These are phyloP conservation scores for Pulveroboletus ravenelii DNA, from an alignment of 768 basidiomycete species.

Conservation along the genomic window DNA sequence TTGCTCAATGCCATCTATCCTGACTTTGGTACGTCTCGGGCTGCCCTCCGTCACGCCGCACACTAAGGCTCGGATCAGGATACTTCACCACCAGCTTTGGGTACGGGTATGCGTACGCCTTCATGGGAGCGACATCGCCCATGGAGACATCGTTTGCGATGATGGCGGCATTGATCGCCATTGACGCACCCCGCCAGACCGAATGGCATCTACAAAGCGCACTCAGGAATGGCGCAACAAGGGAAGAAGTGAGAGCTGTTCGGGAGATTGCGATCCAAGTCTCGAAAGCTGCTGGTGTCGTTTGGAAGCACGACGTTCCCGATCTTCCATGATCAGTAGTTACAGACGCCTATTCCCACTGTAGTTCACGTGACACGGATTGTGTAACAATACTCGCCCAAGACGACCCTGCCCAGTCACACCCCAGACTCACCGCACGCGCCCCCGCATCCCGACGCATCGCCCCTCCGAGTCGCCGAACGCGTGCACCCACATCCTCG, in stretches of 20 bases:
- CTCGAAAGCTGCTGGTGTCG: constrained; percentile 42
- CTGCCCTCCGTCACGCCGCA: background rate
- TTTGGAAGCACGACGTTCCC: constrained; percentile 52
- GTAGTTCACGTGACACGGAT: constrained; percentile 16
- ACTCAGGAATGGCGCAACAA: constrained; percentile 47
- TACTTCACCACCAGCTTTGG: constrained; percentile 51
- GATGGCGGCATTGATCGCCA: constrained; percentile 57
- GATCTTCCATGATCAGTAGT: constrained; percentile 20
- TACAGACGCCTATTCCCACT: too few species aligned
- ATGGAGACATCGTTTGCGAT: constrained; percentile 57
- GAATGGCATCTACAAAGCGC: constrained; percentile 63
- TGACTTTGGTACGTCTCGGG: constrained; percentile 49
- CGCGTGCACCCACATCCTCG: background rate
- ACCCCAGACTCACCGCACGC: constrained; percentile 27
- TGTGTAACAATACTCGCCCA: too few species aligned
- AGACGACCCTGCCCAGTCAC: constrained; percentile 12
- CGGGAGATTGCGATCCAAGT: constrained; percentile 52
- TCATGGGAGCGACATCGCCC: constrained; percentile 41
- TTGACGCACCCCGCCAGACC: constrained; percentile 59
- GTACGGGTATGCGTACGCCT: constrained; percentile 55
- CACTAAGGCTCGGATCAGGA: constrained; percentile 30
- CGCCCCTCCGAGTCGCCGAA: background rate
- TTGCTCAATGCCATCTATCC: constrained; percentile 53
- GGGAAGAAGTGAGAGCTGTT: constrained; percentile 50
- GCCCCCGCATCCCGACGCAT: constrained; percentile 16